Base-by-base conservation (phyloP, 495 filamentous ascomycete genomes). In the Daldinia loculata region DNA sequence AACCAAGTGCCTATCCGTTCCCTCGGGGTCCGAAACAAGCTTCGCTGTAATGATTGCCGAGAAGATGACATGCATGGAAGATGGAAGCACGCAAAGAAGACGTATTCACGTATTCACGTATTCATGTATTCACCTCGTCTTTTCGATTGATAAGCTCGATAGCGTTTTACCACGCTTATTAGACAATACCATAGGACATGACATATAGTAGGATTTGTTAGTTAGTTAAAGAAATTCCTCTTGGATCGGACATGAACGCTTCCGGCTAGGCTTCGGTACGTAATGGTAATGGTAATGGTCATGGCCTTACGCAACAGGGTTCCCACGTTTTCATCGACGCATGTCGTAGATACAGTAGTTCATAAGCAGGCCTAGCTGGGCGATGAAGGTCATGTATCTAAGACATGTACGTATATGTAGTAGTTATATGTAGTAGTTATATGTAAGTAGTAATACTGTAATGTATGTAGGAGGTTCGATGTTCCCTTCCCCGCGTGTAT, bases 11-110 rank as follows among this genome's bases (percentile, higher is more conserved):
- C 17, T 60, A 48, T 61, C 55, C 45, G n/a, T 50, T 56, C n/a
- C 14, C n/a, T 66, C 59, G 68, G 68, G 57, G 69, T 71, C 69
- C 52, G 36, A 15, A 61, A 61, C 17, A 43, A 57, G 51, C 56
- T 58, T 67, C 41, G 29, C 34, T 48, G 4, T 26, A 38, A 56
- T 43, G 51, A 61, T 56, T 68, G 57, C 65, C 70, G 61, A 65
- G 53, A 65, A 56, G 62, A 73, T 69, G 70, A 73, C 66, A 62
- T 73, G 70, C 70, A 73, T 48, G 17, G 43, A 48, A 48, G 7
- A 48, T 73, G 27, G 70, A 73, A 73, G 61, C 36, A 39, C 45
- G 61, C 22, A 52, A 66, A 57, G 65, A 73, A 68, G 36, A 34
- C 30, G 66, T 48, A 66, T 50, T 48, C 34, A 9, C 1, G 32